Percentiles rank a stretch among this genome's conserved stretches.
phyloP scores from a whole-genome alignment of 176 grass and related monocot species.

The Sorghum bicolor region Sorghum_bicolor_NCBIv3 NC_012873.2:59500001-59500500 shows the following conservation, averaged over 20 bases:
- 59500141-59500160: not conserved
- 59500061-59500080: not conserved
- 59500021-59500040: not conserved
- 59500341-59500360: not conserved
- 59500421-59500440: not conserved
- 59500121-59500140: not conserved
- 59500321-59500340: constrained; percentile 1
- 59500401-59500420: not conserved
- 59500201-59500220: not conserved
- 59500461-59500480: constrained; percentile 44
- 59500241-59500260: not conserved
- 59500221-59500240: not conserved
- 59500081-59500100: not conserved
- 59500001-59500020: not conserved
- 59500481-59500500: constrained; percentile 55
- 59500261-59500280: not conserved
- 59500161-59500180: not conserved
- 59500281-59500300: not conserved
- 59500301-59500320: not conserved
- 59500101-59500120: not conserved
- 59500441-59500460: not conserved
- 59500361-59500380: not conserved
- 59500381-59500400: not conserved
- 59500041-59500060: not conserved
- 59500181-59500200: no score